phyloP scores from a whole-genome alignment of 345 rosid genomes.

The Diplotaxis tenuifolia region DNA sequence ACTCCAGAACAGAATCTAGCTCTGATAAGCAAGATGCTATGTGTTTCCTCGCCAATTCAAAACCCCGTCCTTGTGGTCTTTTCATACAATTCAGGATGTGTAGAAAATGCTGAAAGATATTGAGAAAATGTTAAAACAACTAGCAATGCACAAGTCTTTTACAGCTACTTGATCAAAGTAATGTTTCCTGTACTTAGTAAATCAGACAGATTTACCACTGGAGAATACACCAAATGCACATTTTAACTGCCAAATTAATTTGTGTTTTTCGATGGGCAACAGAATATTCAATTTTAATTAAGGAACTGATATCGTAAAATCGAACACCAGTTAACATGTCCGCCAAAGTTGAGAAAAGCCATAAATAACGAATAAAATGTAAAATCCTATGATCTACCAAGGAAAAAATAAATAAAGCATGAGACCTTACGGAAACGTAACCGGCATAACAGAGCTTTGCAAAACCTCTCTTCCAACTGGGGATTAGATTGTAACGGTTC shows the following conservation, averaged over 20 bases:
- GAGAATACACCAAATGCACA: too few species aligned
- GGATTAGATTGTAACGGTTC: slow-evolving; percentile 75
- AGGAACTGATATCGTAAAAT: too few species aligned
- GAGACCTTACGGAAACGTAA: slow-evolving; percentile 99
- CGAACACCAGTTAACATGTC: slow-evolving; percentile 20
- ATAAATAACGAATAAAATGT: neutral
- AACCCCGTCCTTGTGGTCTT: slow-evolving; percentile 95
- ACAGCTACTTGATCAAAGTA: too few species aligned
- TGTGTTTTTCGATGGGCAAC: too few species aligned
- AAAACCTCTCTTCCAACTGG: slow-evolving; percentile 77
- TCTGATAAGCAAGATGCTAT: slow-evolving; percentile 77
- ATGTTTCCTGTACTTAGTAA: too few species aligned
- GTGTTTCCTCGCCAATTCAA: slow-evolving; percentile 89
- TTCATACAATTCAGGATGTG: slow-evolving; percentile 78
- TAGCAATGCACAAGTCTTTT: slow-evolving; percentile 10
- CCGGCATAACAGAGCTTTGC: slow-evolving; percentile 90
- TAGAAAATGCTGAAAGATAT: slow-evolving; percentile 75
- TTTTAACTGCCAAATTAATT: too few species aligned
- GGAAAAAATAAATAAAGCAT: slow-evolving; percentile 48
- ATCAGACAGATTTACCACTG: too few species aligned
- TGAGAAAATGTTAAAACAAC: slow-evolving; percentile 27
- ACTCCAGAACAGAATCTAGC: slow-evolving; percentile 56
- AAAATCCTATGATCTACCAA: slow-evolving; percentile 16
- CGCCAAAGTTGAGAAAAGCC: slow-evolving; percentile 4
- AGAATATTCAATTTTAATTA: too few species aligned